These are phyloP conservation scores for Trichoderma asperellum DNA, from an alignment of 2,329 filamentous ascomycete genomes.

Conservation along the genomic window DNA sequence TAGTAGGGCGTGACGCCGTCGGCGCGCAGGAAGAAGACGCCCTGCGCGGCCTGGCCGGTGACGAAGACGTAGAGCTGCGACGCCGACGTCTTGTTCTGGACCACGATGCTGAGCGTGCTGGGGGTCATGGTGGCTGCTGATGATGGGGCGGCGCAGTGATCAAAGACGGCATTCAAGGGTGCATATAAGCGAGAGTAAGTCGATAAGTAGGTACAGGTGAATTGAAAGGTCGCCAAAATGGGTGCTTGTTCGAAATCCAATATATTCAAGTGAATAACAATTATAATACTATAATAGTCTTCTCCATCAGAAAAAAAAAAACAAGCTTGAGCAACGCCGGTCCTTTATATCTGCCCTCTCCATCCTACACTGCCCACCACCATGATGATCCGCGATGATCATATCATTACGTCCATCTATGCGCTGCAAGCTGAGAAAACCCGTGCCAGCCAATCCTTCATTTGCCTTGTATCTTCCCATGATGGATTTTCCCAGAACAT, in stretches of 20 bases:
- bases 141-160: too few species aligned
- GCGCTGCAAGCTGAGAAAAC: background rate
- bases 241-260: background rate
- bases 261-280: background rate
- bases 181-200: too few species aligned
- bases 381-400: background rate
- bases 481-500: background rate
- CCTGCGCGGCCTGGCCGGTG: slow-evolving; percentile 64
- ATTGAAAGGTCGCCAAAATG: too few species aligned
- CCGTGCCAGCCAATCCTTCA: background rate
- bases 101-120: slow-evolving; percentile 58
- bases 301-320: too few species aligned
- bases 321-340: background rate
- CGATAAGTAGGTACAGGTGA: too few species aligned
- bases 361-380: background rate
- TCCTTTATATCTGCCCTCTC: background rate
- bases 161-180: too few species aligned
- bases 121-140: slow-evolving; percentile 28
- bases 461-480: background rate
- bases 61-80: slow-evolving; percentile 66
- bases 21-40: slow-evolving; percentile 63
- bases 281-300: background rate
- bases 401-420: background rate
- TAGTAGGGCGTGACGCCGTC: slow-evolving; percentile 70
- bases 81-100: slow-evolving; percentile 68